Evolutionary conservation across 2,329 filamentous ascomycete genomes (phyloP).

Genomic region (Talaromyces sp.): DNA sequence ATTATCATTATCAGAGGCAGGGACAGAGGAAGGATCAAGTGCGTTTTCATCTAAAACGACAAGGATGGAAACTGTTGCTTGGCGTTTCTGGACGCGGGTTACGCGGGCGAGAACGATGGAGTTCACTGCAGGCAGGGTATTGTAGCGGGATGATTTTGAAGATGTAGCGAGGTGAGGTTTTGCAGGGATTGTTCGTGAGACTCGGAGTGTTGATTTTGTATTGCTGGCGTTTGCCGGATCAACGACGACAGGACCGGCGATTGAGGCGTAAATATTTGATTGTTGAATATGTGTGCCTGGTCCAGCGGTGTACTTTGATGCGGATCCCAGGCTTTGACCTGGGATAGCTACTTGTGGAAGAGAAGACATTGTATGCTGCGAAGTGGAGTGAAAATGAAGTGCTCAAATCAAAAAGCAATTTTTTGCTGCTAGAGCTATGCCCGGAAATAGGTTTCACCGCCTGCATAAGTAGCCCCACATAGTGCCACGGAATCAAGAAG

Average conservation of each 20-base stretch:
- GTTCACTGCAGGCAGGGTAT: conserved; percentile 79
- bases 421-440: conserved; percentile 3
- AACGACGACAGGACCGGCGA: conserved; percentile 71
- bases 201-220: conserved; percentile 46
- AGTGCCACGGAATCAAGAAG: no score
- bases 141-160: conserved; percentile 55
- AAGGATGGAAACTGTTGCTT: conserved; percentile 84
- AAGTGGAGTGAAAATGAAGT: no score
- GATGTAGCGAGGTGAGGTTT: conserved; percentile 3
- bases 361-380: conserved; percentile 33
- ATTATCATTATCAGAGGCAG: conserved; percentile 41
- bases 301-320: conserved; percentile 69
- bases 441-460: conserved; percentile 19
- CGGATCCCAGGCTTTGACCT: conserved; percentile 75
- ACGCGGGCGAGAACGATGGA: conserved; percentile 82
- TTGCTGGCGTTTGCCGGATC: conserved; percentile 46
- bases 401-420: no score
- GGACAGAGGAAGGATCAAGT: conserved; percentile 25
- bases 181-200: conserved; percentile 26
- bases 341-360: conserved; percentile 68
- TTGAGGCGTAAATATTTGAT: conserved; percentile 75
- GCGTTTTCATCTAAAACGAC: conserved; percentile 65
- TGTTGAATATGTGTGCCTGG: conserved; percentile 82
- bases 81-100: conserved; percentile 79
- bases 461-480: no score